phyloP scores from a whole-genome alignment of 1,284 basidiomycete genomes.

The Microstroma glucosiphilum region DNA sequence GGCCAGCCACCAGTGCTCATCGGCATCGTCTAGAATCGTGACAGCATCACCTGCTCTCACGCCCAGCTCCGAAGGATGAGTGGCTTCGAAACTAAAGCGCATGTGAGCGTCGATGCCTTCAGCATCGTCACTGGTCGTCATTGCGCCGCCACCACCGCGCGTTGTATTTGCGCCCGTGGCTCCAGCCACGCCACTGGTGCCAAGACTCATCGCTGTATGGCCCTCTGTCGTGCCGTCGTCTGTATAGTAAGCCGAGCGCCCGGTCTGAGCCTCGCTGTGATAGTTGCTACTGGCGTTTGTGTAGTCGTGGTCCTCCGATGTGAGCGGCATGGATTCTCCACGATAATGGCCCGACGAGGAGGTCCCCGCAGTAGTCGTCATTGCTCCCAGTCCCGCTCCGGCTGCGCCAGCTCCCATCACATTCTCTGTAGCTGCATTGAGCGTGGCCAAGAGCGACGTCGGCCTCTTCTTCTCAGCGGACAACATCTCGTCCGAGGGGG shows the following conservation, averaged over 20 bases:
- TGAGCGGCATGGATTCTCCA: neutral
- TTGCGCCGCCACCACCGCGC: neutral
- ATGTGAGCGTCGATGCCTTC: conserved; percentile 40
- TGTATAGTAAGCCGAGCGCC: conserved; percentile 49
- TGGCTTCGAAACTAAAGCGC: conserved; percentile 41
- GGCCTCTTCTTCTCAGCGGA: conserved; percentile 38
- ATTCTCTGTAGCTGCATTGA: conserved; percentile 62
- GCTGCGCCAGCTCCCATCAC: conserved; percentile 76
- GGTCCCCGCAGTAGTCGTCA: conserved; percentile 9
- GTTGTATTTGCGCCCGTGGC: conserved; percentile 12
- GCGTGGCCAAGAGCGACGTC: conserved; percentile 39
- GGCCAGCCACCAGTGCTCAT: conserved; percentile 44
- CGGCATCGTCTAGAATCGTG: conserved; percentile 39
- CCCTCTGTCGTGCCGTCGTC: conserved; percentile 22
- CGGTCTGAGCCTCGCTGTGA: conserved; percentile 31
- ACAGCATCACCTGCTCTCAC: conserved; percentile 37
- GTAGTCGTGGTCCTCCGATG: neutral
- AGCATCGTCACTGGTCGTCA: conserved; percentile 7
- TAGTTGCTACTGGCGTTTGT: conserved; percentile 14
- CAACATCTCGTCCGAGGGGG: conserved; percentile 32
- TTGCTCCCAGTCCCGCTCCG: conserved; percentile 57
- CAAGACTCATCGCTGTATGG: conserved; percentile 54
- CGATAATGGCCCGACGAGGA: conserved; percentile 13
- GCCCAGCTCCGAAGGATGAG: conserved; percentile 36
- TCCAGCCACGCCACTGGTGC: conserved; percentile 15